Conservation (phyloP, 73 alveolate genomes). For the Paramecium pentaurelia region DNA sequence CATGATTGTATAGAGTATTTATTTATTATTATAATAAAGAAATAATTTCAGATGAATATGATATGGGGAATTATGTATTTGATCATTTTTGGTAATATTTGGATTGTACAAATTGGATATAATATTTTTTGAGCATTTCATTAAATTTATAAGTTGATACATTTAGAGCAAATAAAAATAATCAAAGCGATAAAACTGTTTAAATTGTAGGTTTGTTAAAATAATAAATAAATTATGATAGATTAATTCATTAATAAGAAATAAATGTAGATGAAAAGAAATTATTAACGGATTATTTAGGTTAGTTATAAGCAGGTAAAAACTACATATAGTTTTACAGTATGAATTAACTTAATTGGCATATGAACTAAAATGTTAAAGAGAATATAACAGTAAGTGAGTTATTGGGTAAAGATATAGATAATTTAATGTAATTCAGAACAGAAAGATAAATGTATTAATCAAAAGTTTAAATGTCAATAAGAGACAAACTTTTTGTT, state of each 20-base stretch:
- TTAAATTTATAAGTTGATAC: neutral
- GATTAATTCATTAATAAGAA: neutral
- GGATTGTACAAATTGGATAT: neutral
- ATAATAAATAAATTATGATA: neutral
- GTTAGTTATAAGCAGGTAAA: neutral
- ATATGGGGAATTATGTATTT: neutral
- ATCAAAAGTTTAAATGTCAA: neutral
- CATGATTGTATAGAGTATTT: neutral
- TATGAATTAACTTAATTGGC: neutral
- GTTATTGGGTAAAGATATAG: neutral
- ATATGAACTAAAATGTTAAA: neutral
- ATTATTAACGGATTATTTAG: neutral
- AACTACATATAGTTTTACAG: neutral
- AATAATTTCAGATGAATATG: neutral
- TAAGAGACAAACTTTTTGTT: neutral
- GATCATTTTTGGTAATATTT: conserved; percentile 1
- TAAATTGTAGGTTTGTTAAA: neutral
- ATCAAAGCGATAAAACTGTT: neutral
- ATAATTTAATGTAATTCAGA: neutral
- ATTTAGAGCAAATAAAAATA: neutral
- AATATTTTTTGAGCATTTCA: neutral
- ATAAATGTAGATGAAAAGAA: neutral
- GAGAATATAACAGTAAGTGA: neutral
- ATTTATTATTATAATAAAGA: neutral
- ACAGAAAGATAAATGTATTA: neutral